A percentile compares a stretch with the other conserved stretches of the same genome.
Conservation (phyloP, 2,329 filamentous ascomycete genomes). For the Fusarium beomiforme region DNA sequence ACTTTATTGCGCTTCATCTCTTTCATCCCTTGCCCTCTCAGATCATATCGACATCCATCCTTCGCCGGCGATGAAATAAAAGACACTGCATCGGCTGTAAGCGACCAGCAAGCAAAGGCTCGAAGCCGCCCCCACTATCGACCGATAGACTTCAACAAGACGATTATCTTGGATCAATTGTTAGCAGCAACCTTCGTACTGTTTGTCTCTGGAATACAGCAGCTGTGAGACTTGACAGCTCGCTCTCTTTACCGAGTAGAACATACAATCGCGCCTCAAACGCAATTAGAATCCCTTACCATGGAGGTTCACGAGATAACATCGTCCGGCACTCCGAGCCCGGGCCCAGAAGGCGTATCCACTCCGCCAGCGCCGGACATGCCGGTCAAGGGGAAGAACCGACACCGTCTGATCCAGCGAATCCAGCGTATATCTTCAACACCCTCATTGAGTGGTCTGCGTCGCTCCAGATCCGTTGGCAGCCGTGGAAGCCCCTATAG, state of each 20-base stretch:
- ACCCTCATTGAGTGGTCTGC: constrained; percentile 72
- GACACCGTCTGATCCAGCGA: constrained; percentile 75
- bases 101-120: constrained; percentile 25
- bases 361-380: constrained; percentile 43
- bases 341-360: constrained; percentile 38
- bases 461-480: constrained; percentile 72
- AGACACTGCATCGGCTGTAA: constrained; percentile 20
- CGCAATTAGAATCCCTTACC: background rate
- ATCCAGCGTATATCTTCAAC: constrained; percentile 86
- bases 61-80: constrained; percentile 40
- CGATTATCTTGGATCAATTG: constrained; percentile 10
- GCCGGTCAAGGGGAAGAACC: constrained; percentile 68
- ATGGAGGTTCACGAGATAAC: constrained; percentile 42
- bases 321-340: constrained; percentile 41
- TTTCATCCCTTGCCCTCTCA: background rate
- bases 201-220: background rate
- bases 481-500: constrained; percentile 77
- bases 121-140: constrained; percentile 28
- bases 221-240: background rate
- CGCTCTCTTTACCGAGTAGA: background rate
- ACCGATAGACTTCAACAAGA: constrained; percentile 13
- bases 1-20: constrained; percentile 10
- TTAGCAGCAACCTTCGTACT: background rate
- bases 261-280: background rate
- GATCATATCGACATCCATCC: constrained; percentile 5